Evolutionary conservation across 805 yeast species (phyloP), one percentile per base, ranked within the genome.

Genomic region (Pichia nanzhaoensis): DNA sequence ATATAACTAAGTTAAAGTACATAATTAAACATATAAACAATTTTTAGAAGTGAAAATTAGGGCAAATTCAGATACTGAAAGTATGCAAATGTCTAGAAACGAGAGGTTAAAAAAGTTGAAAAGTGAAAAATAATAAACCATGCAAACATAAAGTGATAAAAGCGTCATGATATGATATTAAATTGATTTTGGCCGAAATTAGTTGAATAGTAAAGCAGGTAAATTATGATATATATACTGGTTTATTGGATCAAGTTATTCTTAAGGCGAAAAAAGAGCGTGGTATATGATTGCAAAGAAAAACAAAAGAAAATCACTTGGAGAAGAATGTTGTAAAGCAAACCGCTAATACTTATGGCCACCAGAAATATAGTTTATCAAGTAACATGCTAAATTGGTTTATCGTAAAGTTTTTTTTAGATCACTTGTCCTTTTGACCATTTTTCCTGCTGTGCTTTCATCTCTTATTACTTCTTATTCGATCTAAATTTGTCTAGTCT

Each of bases 221-320:
- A 41, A 18, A 35, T 31, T 34, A 34, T 34, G 30, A 35, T 41
- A 41, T 34, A 34, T n/a, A n/a, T n/a, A 41, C 24, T 34, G 34
- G 18, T 24, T 24, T 24, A 24, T 24, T 9, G 18, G 14, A 27
- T 19, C 13, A 27, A 24, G 13, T 7, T 14, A 30, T 16, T 12
- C 13, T n/a, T 22, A 21, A 28, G 18, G 13, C 14, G 7, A 38
- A 38, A 20, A 18, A 27, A 9, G 42, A 22, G 20, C 21, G 20
- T 21, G 36, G 19, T 21, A 31, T 31, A 38, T 28, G 9, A 24
- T 17, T 38, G 19, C 14, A n/a, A n/a, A 20, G 14, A 38, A 10
- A 7, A 14, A 28, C 18, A 24, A 12, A 17, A 21, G 13, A 36
- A 42, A n/a, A n/a, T n/a, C n/a, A n/a, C n/a, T n/a, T 30, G 16